Evolutionary conservation across 2,329 filamentous ascomycete species (phyloP), one percentile per base, ranked within the genome.

Genomic region (Chrysoporthe austroafricana): DNA sequence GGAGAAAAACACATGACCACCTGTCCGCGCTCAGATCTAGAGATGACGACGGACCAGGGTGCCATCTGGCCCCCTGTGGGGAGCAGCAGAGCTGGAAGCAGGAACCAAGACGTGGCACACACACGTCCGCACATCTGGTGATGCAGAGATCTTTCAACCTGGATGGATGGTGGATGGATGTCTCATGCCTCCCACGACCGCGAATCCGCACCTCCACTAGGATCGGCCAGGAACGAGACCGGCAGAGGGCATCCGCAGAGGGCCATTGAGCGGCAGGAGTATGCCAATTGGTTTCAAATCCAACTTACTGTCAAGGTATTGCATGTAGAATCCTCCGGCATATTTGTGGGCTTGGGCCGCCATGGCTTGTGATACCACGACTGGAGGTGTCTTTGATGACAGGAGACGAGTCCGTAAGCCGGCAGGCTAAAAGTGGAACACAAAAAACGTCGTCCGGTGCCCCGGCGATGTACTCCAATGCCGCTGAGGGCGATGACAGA

Each of bases 281-380:
- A 61, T 61, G 62, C 39, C 71, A 74, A 73, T 75, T 66, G 69
- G 73, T 52, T 46, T 57, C 58, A n/a, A 32, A 36, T 63, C 26
- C 61, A 73, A 90, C 89, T 87, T 89, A 91, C 90, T 91, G 77
- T 90, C 88, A 72, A 91, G 83, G 77, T 92, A 92, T 75, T 91
- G 88, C 84, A 90, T 90, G 76, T 90, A 90, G 76, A 89, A 90
- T 71, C 88, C 88, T 73, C 83, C 63, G 43, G 83, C 87, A 90
- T 90, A 71, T 73, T 84, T 69, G 72, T 65, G 43, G 72, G 74
- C 75, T 76, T 76, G 63, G 72, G 64, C 63, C 63, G 58, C 62
- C 60, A 66, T 66, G 63, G 66, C 54, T 61, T 46, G 62, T 57
- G 50, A 59, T 50, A 58, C 26, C 52, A 61, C 52, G 58, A 46